phyloP scores from a whole-genome alignment of 495 filamentous ascomycete genomes.

The Trichoderma erinaceum region DNA sequence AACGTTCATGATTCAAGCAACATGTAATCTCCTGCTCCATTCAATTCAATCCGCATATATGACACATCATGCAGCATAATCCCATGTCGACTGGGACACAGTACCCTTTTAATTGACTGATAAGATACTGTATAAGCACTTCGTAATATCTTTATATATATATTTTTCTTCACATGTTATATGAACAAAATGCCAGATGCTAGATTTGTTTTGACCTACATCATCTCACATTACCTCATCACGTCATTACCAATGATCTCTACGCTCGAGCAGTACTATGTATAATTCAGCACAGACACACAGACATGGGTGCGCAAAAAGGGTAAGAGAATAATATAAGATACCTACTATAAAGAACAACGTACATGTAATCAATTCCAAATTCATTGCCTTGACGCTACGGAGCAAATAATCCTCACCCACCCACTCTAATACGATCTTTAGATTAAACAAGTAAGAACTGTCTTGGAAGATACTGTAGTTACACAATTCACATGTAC shows the following conservation, averaged over 20 bases:
- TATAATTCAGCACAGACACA: neutral
- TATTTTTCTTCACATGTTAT: too few relatives aligned
- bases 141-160: too few relatives aligned
- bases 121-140: too few relatives aligned
- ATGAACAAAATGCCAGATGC: neutral
- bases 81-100: too few relatives aligned
- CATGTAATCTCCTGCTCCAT: neutral
- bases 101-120: too few relatives aligned
- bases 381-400: neutral
- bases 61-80: conserved; percentile 1
- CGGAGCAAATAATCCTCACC: neutral
- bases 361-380: neutral
- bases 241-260: too few relatives aligned
- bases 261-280: neutral
- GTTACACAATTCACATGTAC: neutral
- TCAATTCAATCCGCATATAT: neutral
- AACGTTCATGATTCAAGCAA: neutral
- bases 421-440: neutral
- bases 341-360: neutral
- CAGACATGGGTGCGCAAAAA: neutral
- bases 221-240: too few relatives aligned
- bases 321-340: neutral
- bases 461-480: too few relatives aligned
- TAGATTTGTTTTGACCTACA: too few relatives aligned
- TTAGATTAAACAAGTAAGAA: neutral